Conservation (phyloP, 176 grass and related monocot genomes). For the Lolium perenne region DNA sequence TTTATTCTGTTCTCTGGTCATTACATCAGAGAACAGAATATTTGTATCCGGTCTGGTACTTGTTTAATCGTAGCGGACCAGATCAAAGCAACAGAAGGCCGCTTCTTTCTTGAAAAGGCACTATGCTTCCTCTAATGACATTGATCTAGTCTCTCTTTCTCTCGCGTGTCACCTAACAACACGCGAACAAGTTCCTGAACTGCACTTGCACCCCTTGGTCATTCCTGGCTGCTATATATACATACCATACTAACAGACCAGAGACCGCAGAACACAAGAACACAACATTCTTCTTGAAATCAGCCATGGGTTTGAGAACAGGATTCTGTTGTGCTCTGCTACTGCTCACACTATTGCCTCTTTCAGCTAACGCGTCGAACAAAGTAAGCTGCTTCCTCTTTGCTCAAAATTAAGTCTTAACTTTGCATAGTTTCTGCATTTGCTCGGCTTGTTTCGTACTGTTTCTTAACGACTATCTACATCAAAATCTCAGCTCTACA, state of each 20-base stretch:
- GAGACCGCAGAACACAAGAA: background rate
- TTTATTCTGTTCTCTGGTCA: background rate
- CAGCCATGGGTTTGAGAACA: constrained; percentile 8
- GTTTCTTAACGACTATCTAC: background rate
- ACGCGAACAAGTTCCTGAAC: background rate
- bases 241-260: background rate
- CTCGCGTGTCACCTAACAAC: background rate
- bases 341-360: background rate
- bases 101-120: background rate
- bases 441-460: background rate
- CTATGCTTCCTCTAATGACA: background rate
- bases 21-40: too few relatives aligned
- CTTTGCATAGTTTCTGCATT: background rate
- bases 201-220: background rate
- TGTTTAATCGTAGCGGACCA: background rate
- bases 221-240: constrained; percentile 4
- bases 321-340: constrained; percentile 5
- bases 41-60: background rate
- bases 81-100: background rate
- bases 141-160: background rate
- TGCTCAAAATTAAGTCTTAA: background rate
- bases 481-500: constrained; percentile 36
- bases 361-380: constrained; percentile 12
- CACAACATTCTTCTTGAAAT: background rate
- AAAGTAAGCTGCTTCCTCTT: background rate